Conservation (phyloP, 768 basidiomycete genomes). For the Panus rudis region DNA sequence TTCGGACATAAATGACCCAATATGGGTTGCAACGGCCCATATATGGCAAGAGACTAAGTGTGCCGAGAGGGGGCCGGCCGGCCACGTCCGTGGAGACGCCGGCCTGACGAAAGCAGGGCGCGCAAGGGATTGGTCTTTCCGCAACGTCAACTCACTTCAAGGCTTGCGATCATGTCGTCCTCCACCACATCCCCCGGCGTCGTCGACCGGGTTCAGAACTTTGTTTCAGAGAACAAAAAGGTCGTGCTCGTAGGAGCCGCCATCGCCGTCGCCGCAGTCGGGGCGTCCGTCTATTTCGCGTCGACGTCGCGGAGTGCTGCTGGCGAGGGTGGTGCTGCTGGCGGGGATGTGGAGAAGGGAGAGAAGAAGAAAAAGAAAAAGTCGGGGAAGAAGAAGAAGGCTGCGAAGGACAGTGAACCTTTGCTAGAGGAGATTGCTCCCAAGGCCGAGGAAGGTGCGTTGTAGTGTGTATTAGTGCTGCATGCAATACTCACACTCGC, state of each 20-base stretch:
- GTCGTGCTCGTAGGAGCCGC: conserved; percentile 68
- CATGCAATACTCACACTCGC: conserved; percentile 8
- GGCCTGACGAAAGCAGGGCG: no score
- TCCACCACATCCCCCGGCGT: conserved; percentile 25
- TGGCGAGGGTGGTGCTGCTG: conserved; percentile 24
- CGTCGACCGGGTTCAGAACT: conserved; percentile 59
- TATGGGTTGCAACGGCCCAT: no score
- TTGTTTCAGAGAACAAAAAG: conserved; percentile 74
- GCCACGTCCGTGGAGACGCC: no score
- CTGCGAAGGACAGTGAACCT: conserved; percentile 55
- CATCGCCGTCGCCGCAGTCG: conserved; percentile 62
- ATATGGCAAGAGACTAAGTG: no score
- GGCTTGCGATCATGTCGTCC: conserved; percentile 23
- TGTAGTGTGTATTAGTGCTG: background rate
- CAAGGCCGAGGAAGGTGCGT: conserved; percentile 22
- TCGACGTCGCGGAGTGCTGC: conserved; percentile 40
- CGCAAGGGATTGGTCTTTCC: no score
- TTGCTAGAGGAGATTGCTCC: conserved; percentile 72
- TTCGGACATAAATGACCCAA: no score
- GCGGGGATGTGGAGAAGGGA: conserved; percentile 34
- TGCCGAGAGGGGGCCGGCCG: no score
- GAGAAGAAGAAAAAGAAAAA: conserved; percentile 39
- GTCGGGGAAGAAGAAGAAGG: conserved; percentile 52
- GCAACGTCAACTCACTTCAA: background rate
- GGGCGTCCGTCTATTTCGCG: conserved; percentile 72